These are phyloP conservation scores for Uronychia binucleata DNA, from an alignment of 73 alveolate genomes.

Conservation along the genomic window DNA sequence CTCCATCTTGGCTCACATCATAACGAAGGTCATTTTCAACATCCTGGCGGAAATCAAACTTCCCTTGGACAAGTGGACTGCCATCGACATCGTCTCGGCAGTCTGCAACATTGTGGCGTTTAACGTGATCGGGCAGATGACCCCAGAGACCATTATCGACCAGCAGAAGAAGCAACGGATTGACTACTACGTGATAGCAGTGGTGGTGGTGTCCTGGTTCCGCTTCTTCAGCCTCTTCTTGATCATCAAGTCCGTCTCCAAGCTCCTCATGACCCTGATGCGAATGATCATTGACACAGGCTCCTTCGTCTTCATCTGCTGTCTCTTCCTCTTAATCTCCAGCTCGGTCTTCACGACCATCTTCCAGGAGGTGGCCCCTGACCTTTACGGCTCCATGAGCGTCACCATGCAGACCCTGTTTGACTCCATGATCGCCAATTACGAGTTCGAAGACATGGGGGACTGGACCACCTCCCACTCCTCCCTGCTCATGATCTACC, in stretches of 20 bases:
- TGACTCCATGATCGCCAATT: conserved; percentile 48
- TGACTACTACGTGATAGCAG: conserved; percentile 38
- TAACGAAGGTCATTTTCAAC: conserved; percentile 24
- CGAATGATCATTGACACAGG: conserved; percentile 14
- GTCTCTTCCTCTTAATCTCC: conserved; percentile 29
- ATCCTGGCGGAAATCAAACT: conserved; percentile 14
- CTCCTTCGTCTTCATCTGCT: conserved; percentile 32
- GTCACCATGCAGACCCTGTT: conserved; percentile 42
- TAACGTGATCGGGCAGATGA: conserved; percentile 16
- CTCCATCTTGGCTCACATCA: conserved; percentile 5
- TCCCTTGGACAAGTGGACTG: conserved; percentile 46
- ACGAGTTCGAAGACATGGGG: conserved; percentile 18
- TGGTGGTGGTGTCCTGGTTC: conserved; percentile 44
- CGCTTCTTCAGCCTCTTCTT: conserved; percentile 51
- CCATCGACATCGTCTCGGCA: conserved; percentile 34
- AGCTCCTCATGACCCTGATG: conserved; percentile 31
- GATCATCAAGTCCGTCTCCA: conserved; percentile 37
- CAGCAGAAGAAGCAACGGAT: conserved; percentile 19
- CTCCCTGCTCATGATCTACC: conserved; percentile 27
- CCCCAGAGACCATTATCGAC: conserved; percentile 35
- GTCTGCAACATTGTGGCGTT: conserved; percentile 25
- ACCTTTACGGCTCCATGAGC: conserved; percentile 29
- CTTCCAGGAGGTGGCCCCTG: conserved; percentile 37
- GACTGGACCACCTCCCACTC: conserved; percentile 36
- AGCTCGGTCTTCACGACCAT: conserved; percentile 47